These are phyloP conservation scores for Ploettnerulaceae sp. DNA, from an alignment of 2,329 filamentous ascomycete species.

Conservation along the genomic window DNA sequence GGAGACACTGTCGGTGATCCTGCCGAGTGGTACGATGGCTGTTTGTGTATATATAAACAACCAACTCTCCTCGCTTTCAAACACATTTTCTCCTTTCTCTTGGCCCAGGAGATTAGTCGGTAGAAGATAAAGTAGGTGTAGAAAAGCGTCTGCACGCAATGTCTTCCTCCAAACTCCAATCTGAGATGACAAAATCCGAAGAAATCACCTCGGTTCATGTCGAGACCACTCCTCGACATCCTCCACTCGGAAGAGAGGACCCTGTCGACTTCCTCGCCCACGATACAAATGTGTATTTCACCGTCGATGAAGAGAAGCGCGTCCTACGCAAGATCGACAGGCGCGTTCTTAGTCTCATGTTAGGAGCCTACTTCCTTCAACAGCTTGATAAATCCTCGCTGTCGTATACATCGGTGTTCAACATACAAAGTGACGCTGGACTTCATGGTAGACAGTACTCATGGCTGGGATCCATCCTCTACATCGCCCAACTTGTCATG, in stretches of 20 bases:
- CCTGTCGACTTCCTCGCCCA: conserved; percentile 13
- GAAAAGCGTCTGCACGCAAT: background rate
- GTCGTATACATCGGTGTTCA: conserved; percentile 44
- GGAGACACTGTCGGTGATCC: background rate
- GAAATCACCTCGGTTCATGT: conserved; percentile 16
- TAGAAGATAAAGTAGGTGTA: background rate
- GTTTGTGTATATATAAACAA: conserved; percentile 3
- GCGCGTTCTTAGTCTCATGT: conserved; percentile 45
- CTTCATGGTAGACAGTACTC: conserved; percentile 46
- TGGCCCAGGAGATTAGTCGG: background rate
- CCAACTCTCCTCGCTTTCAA: background rate
- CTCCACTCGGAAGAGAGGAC: conserved; percentile 3
- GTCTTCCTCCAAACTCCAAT: background rate
- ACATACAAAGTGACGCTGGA: conserved; percentile 42
- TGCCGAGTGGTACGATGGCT: background rate
- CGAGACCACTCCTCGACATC: conserved; percentile 2
- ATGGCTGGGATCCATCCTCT: conserved; percentile 57
- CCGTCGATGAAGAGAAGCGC: conserved; percentile 18
- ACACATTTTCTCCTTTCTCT: too few relatives aligned
- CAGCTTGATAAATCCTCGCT: conserved; percentile 37
- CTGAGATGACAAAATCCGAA: background rate
- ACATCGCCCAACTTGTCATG: conserved; percentile 52
- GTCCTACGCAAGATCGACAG: conserved; percentile 39
- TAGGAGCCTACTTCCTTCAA: conserved; percentile 54
- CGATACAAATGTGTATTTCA: conserved; percentile 14